phyloP scores from a whole-genome alignment of 495 filamentous ascomycete species.

The Neurospora pannonica region DNA sequence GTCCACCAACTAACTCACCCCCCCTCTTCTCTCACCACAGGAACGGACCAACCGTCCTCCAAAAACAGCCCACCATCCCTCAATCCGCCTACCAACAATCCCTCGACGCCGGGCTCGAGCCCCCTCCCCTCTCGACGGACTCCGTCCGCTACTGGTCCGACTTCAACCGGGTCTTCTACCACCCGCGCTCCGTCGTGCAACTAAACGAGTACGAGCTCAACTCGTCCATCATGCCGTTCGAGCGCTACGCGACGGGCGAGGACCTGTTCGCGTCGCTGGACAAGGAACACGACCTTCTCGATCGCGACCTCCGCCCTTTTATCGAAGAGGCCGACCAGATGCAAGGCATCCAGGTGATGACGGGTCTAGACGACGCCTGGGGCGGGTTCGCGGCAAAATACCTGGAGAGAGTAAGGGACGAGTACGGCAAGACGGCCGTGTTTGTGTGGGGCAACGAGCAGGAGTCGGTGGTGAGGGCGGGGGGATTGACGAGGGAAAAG shows the following conservation, averaged over 20 bases:
- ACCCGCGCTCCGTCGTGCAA: slow-evolving; percentile 81
- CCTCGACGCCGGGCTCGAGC: slow-evolving; percentile 58
- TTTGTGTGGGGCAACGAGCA: slow-evolving; percentile 57
- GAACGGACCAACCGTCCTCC: slow-evolving; percentile 60
- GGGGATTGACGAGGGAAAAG: slow-evolving; percentile 29
- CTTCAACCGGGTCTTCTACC: slow-evolving; percentile 82
- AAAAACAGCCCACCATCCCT: slow-evolving; percentile 54
- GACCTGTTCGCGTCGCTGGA: slow-evolving; percentile 77
- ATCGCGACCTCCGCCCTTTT: slow-evolving; percentile 78
- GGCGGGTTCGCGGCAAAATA: slow-evolving; percentile 77
- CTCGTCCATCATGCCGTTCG: slow-evolving; percentile 70
- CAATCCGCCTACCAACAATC: slow-evolving; percentile 66
- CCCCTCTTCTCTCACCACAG: slow-evolving; percentile 28
- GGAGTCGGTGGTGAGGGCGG: neutral
- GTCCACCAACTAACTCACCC: neutral
- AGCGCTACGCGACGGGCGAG: slow-evolving; percentile 67
- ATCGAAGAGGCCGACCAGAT: slow-evolving; percentile 89
- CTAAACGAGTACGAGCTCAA: slow-evolving; percentile 80
- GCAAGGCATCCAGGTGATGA: slow-evolving; percentile 77
- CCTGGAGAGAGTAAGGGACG: slow-evolving; percentile 73
- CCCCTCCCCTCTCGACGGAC: slow-evolving; percentile 52
- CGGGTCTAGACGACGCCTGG: slow-evolving; percentile 82
- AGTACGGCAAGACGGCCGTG: slow-evolving; percentile 76
- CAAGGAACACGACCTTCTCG: slow-evolving; percentile 76
- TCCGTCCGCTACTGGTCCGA: slow-evolving; percentile 93